Base-by-base conservation (phyloP, 129 eudicot genomes). In the Dittrichia graveolens region DNA sequence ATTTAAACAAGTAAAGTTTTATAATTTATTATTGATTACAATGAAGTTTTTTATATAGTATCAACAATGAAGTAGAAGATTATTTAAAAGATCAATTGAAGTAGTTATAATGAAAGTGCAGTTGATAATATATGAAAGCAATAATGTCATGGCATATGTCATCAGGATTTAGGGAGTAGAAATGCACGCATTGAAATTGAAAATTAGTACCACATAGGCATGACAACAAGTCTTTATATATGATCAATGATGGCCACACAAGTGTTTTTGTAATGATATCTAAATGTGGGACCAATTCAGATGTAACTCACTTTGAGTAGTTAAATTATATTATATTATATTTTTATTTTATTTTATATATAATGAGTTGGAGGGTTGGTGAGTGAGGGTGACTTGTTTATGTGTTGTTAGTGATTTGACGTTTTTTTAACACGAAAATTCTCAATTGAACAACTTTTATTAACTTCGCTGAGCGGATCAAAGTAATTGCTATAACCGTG, bases 151-250 rank as follows among this genome's bases (percentile, higher is more conserved):
- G 42, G 61, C 38, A 62, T 47, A 49, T 16, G 78, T 39, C 71
- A 49, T 5, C 40, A 42, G 4, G 7, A 61, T 14, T 10, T 52
- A 4, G 72, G 52, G 38, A 12, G 72, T 65, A 55, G 55, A 44
- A 46, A 42, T 24, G 65, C 65, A 24, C 62, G 53, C 9, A 64
- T 31, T 8, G n/a, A 11, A 5, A 65, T 65, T 40, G 24, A 65
- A 65, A 75, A 42, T 31, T 54, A 50, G 56, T 45, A 44, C 11
- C 55, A 52, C 55, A 65, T 13, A 8, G 31, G 31, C 63, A 58
- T 64, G 14, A 66, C 80, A 44, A 75, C 59, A 66, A 65, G 59
- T 74, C 71, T 63, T 6, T 19, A 15, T 3, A 37, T 24, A 72
- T 71, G n/a, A n/a, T n/a, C n/a, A n/a, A 31, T 43, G 13, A 46